Evolutionary conservation across 176 grass and related monocot species (phyloP), one percentile per base, ranked within the genome.

Genomic region (Ensete ventricosum): DNA sequence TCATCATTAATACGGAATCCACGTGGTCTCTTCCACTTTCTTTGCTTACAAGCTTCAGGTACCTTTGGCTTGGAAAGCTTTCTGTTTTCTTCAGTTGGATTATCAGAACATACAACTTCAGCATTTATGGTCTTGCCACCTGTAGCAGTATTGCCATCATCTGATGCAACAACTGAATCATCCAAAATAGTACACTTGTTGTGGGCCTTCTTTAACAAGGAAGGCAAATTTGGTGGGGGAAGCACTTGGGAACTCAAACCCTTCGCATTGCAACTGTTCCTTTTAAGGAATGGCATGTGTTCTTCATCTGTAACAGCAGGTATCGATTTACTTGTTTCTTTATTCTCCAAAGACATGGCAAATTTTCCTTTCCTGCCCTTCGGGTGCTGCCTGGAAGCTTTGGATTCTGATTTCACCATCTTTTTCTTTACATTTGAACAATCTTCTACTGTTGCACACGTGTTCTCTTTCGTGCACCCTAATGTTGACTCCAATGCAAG

Each of bases 1-100:
- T 99, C 84, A 13, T 99, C 95, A 67, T 85, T 85, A 84, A 99
- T 94, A 16, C 85, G 86, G 67, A 99, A 87, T n/a, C 85, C 88
- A 73, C 79, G 84, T 71, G 95, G 90, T 70, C 90, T 89, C 84
- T 99, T 99, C 58, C 78, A 85, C 25, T 71, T 64, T 53, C 51
- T 83, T 73, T 77, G 77, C 58, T 81, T 73, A 81, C 76, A 76
- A 87, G 20, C 50, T 76, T 84, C 50, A 50, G 77, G 19, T 81
- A 78, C 80, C 71, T 79, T 85, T 81, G 71, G 70, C 76, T 72
- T 53, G 26, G 69, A 14, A 25, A 27, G 55, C 50, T 43, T 78
- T 50, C 64, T 82, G 81, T 69, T 82, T 55, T 26, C 82, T 73
- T 78, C 49, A 68, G 67, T 26, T 76, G 26, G 50, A 83, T 66